These are phyloP conservation scores for Neurospora sp. DNA, from an alignment of 495 filamentous ascomycete species.

Conservation along the genomic window DNA sequence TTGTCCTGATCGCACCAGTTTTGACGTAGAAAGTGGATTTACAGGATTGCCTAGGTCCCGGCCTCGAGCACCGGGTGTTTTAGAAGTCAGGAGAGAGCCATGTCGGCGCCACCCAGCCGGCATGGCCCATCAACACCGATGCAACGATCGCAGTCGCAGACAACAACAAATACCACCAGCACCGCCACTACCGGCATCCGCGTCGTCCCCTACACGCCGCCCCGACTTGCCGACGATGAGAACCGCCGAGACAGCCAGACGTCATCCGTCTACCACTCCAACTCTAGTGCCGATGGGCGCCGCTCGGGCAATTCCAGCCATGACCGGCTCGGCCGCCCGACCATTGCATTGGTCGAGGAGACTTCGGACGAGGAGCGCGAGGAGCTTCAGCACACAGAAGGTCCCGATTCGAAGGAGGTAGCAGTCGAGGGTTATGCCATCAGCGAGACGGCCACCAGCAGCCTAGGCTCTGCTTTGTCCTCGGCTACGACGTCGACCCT, in stretches of 20 bases:
- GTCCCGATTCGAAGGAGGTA: conserved; percentile 4
- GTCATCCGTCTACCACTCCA: conserved; percentile 12
- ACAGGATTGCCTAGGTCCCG: conserved; percentile 18
- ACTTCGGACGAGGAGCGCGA: background rate
- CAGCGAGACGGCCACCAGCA: background rate
- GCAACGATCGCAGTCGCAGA: conserved; percentile 45
- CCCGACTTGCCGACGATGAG: conserved; percentile 24
- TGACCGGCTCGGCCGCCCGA: background rate
- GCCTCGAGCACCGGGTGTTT: conserved; percentile 17
- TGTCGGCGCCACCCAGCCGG: conserved; percentile 26
- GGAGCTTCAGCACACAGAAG: background rate
- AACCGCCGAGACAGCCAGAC: conserved; percentile 23
- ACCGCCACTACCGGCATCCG: conserved; percentile 26
- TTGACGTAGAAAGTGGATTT: conserved; percentile 15
- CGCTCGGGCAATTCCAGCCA: conserved; percentile 17
- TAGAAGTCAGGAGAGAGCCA: conserved; percentile 16
- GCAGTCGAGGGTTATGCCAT: conserved; percentile 11
- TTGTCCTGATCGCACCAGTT: conserved; percentile 17
- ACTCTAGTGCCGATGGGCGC: conserved; percentile 4
- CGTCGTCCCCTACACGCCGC: conserved; percentile 44
- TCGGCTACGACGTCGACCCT: conserved; percentile 24
- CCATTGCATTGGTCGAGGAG: background rate
- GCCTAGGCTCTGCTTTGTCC: conserved; percentile 29
- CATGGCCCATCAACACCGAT: conserved; percentile 35
- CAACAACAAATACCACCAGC: conserved; percentile 26